phyloP scores from a whole-genome alignment of 139 green algal genomes.

The Mesotaenium endlicherianum region DNA sequence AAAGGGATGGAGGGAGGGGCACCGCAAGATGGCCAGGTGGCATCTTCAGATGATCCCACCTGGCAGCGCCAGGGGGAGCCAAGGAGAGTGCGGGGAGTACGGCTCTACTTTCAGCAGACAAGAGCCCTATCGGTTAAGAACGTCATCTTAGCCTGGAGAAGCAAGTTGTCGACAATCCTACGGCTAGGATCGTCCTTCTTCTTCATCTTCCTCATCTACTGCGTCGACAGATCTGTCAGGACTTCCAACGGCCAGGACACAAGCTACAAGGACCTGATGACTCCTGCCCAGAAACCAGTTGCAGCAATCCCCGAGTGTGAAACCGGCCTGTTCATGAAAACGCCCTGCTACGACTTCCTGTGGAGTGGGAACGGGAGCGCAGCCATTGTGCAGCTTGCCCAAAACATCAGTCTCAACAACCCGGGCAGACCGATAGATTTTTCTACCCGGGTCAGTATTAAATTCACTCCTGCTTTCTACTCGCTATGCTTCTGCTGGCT shows the following conservation, averaged over 20 bases:
- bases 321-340: constrained; percentile 65
- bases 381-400: constrained; percentile 54
- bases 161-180: constrained; percentile 70
- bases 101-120: constrained; percentile 44
- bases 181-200: constrained; percentile 76
- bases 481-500: not conserved
- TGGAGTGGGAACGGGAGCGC: constrained; percentile 63
- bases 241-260: constrained; percentile 4
- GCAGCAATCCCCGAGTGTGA: constrained; percentile 59
- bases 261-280: constrained; percentile 19
- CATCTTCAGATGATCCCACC: too few relatives aligned
- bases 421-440: constrained; percentile 55
- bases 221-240: constrained; percentile 21
- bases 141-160: constrained; percentile 65
- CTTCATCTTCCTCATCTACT: constrained; percentile 82
- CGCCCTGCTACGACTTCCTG: constrained; percentile 70
- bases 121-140: constrained; percentile 50
- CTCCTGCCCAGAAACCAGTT: constrained; percentile 31
- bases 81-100: constrained; percentile 12
- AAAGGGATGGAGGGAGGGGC: too few relatives aligned
- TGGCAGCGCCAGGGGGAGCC: too few relatives aligned
- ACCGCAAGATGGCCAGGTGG: too few relatives aligned
- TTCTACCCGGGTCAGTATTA: constrained; percentile 1
- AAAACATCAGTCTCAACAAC: constrained; percentile 66
- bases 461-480: not conserved